Evolutionary conservation across 441 rosid species (phyloP).

Genomic region (Pelargonium australe): DNA sequence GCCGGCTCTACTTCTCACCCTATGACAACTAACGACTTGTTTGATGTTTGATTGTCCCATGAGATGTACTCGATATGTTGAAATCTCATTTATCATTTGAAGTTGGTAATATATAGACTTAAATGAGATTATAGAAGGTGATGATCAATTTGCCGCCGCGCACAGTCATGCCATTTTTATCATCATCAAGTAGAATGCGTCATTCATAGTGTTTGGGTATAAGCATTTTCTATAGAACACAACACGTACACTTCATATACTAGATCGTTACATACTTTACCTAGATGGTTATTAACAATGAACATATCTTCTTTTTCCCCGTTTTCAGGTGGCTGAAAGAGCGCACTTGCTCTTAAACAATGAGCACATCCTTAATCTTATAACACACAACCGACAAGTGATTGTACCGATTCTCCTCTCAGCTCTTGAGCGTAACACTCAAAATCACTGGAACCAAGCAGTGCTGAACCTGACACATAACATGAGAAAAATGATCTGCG

Average conservation of each 20-base stretch:
- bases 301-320: background rate
- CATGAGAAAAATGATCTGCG: conserved; percentile 42
- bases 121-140: background rate
- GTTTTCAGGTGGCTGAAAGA: conserved; percentile 64
- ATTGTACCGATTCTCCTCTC: conserved; percentile 52
- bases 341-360: conserved; percentile 70
- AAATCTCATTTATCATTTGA: background rate
- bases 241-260: too few relatives aligned
- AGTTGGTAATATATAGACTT: background rate
- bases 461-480: conserved; percentile 62
- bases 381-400: conserved; percentile 44
- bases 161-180: too few relatives aligned
- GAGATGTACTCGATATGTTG: too few relatives aligned
- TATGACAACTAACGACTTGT: too few relatives aligned
- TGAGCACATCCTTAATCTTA: conserved; percentile 47
- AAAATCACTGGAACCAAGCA: conserved; percentile 67
- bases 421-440: conserved; percentile 52
- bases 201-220: too few relatives aligned
- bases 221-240: too few relatives aligned
- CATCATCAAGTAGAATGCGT: background rate
- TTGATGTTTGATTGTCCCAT: too few relatives aligned
- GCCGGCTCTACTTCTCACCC: too few relatives aligned
- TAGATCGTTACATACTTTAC: too few relatives aligned
- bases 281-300: background rate
- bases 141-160: too few relatives aligned